Evolutionary conservation across 2,329 filamentous ascomycete species (phyloP).

Genomic region (Proliferodiscus dingleyae): DNA sequence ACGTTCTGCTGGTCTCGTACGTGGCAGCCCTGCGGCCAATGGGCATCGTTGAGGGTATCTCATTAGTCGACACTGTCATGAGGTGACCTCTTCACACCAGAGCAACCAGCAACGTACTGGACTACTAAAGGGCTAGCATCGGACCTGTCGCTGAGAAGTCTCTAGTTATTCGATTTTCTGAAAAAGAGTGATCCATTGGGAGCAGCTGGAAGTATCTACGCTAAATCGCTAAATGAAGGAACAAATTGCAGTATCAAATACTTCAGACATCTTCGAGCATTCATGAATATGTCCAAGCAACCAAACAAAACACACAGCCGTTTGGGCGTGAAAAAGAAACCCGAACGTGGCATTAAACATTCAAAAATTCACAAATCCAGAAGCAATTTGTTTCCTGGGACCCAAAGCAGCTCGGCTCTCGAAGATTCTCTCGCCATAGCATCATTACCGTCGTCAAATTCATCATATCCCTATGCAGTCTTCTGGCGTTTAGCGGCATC

Average conservation of each 20-base stretch:
- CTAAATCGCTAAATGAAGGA: conserved; percentile 1
- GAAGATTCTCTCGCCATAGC: too few relatives aligned
- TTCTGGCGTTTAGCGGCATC: conserved; percentile 23
- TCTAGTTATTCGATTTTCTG: background rate
- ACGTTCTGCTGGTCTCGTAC: background rate
- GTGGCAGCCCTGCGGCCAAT: background rate
- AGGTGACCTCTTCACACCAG: too few relatives aligned
- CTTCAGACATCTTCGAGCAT: background rate
- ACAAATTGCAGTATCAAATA: background rate
- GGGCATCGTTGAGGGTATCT: background rate
- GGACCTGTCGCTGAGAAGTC: too few relatives aligned
- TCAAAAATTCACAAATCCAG: background rate
- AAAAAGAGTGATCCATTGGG: background rate
- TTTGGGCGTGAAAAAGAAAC: background rate
- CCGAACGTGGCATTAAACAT: background rate
- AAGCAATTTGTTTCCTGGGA: background rate
- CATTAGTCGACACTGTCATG: background rate
- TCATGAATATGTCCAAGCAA: background rate
- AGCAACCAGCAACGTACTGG: background rate
- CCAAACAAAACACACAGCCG: background rate
- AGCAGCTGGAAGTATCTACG: background rate
- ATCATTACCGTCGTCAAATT: background rate
- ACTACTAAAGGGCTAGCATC: background rate
- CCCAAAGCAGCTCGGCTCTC: too few relatives aligned
- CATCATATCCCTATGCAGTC: conserved; percentile 11